Base-by-base conservation (phyloP, 805 yeast genomes). In the Maudiozyma bulderi region DNA sequence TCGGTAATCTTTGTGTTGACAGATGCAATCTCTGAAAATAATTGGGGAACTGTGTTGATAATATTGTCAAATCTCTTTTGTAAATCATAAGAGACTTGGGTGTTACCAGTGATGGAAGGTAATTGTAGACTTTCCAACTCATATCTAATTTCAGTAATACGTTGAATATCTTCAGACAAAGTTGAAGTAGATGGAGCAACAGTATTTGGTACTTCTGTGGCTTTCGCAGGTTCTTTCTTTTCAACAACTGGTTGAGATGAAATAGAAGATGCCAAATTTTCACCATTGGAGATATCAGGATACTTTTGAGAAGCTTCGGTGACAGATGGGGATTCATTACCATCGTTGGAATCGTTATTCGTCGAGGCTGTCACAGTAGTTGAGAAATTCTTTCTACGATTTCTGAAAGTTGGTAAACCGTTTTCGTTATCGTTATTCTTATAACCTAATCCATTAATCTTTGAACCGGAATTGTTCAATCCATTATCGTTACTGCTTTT, bases 381-480 rank as follows among this genome's bases (percentile, higher is more conserved):
- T 7, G 56, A 50, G 20, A 45, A 54, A 10, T 38, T 49, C 15
- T 50, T 53, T 48, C 58, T 53, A 30, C 58, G 53, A 40, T 87
- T 82, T 54, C 86, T 76, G 2, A 91, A 78, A 28, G 79, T 80
- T 54, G 89, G 89, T 1, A 80, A 77, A 35, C 80, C 69, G 46
- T 78, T 78, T 50, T 76, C 77, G 57, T 85, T 95, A 59, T 85
- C 95, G 60, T 89, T 81, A 62, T 87, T 85, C 59, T 84, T 86
- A 71, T 77, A 84, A 47, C 78, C 73, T 1, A 84, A 52, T n/a
- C 65, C 62, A 59, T 63, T 58, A 13, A 46, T 54, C 40, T 51
- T 60, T 40, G 60, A 57, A 44, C 53, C 52, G 14, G 50, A 50
- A n/a, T 51, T 54, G 6, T 46, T 46, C 15, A 35, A 40, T 4